Conservation (phyloP, 202 grass and related monocot species). For the Panicum hallii region DNA sequence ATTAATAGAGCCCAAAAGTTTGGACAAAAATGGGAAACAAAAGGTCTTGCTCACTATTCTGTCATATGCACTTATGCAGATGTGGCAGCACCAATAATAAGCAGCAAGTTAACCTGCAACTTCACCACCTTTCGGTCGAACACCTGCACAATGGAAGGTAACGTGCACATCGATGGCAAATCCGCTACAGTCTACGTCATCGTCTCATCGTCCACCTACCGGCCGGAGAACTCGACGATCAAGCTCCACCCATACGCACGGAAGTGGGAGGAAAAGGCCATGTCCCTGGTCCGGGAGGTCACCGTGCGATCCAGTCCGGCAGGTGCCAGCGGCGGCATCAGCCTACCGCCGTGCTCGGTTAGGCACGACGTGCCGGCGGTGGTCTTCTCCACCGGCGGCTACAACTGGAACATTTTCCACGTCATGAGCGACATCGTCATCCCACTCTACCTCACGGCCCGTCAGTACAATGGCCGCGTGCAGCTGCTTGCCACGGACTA, state of each 20-base stretch:
- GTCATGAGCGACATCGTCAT: conserved; percentile 61
- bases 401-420: conserved; percentile 62
- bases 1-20: too few relatives aligned
- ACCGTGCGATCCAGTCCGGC: conserved; percentile 34
- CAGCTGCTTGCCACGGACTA: conserved; percentile 50
- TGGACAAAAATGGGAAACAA: too few relatives aligned
- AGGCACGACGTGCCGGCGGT: conserved; percentile 50
- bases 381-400: conserved; percentile 65
- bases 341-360: conserved; percentile 34
- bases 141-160: conserved; percentile 63
- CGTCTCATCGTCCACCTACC: conserved; percentile 30
- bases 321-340: not conserved
- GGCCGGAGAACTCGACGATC: conserved; percentile 38
- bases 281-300: conserved; percentile 52
- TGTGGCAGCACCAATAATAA: conserved; percentile 3
- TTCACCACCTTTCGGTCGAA: conserved; percentile 42
- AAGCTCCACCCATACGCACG: conserved; percentile 62
- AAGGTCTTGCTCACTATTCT: not conserved
- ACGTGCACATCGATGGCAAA: conserved; percentile 61
- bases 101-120: conserved; percentile 60
- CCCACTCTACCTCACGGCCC: conserved; percentile 54
- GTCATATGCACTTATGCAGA: not conserved
- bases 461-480: conserved; percentile 46
- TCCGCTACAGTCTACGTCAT: conserved; percentile 46
- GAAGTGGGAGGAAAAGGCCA: conserved; percentile 63